Base-by-base conservation (phyloP, 2,329 filamentous ascomycete genomes). In the Fusarium domesticum region DNA sequence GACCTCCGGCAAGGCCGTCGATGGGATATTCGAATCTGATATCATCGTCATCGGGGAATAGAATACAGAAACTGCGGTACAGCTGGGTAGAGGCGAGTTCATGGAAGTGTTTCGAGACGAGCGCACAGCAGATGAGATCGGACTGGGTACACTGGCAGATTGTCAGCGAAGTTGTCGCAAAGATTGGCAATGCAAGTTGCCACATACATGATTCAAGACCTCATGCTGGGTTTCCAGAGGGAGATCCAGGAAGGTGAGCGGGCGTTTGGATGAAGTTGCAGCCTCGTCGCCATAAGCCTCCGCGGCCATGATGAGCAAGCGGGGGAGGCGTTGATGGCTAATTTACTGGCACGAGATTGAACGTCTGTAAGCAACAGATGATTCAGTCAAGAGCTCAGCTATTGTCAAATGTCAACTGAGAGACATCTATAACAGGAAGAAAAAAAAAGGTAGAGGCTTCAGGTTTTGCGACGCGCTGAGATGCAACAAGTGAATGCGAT, bases 1-100 rank as follows among this genome's bases (percentile, higher is more conserved):
- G 70, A 4, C 79, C 76, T 17, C 71, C 72, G 2, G 80, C 77
- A 25, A 84, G 70, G 5, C 74, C 71, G 52, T 83, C 79, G 37
- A 80, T 75, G n/a, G 73, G 70, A 0, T 70, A 73, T 37, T 80
- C 77, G 54, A 71, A 75, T 31, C 63, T 64, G 1, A 69, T 60
- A 45, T 79, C 75, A 52, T 81, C 77, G 40, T 80, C 75, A 46
- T 81, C 77, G n/a, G 77, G 74, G 57, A 84, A 83, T 42, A 81
- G 68, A 50, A 83, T 81, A 56, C 75, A 69, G 58, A 84, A 80
- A 44, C 70, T 75, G 48, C 78, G 76, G 60, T 84, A 85, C 14
- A 85, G 66, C 47, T 78, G 70, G 32, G 75, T 66, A 35, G 80
- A 75, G 36, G 80, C 79, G 19, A 84, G 67, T 30, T 80, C 72